Conservation (phyloP, 371 early-diverging fungal genomes). For the Mortierella sp. region DNA sequence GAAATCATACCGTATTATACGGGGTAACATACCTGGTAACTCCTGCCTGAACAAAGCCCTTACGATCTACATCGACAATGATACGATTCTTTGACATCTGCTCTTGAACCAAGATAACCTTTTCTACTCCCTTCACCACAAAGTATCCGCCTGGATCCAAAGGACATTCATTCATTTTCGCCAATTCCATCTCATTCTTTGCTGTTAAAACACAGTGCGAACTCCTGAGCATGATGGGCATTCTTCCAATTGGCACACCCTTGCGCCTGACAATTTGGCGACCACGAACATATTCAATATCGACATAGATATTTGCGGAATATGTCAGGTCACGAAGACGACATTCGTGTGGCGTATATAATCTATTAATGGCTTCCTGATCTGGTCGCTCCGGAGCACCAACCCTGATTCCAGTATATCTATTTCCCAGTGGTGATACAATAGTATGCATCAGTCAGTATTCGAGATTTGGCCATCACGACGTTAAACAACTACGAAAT, state of each 20-base stretch:
- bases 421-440: constrained; percentile 32
- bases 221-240: constrained; percentile 99
- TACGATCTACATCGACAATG: constrained; percentile 95
- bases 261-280: constrained; percentile 88
- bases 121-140: constrained; percentile 98
- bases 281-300: constrained; percentile 97
- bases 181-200: constrained; percentile 85
- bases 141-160: constrained; percentile 99
- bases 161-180: constrained; percentile 96
- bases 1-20: too few species aligned
- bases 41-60: constrained; percentile 85
- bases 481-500: not conserved
- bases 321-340: constrained; percentile 99
- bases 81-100: constrained; percentile 99
- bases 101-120: constrained; percentile 99
- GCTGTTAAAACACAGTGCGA: constrained; percentile 90
- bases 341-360: constrained; percentile 99
- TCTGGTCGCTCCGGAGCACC: constrained; percentile 88
- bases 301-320: constrained; percentile 96
- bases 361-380: constrained; percentile 78
- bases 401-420: constrained; percentile 93
- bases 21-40: constrained; percentile 74
- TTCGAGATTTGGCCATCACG: not conserved
- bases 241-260: constrained; percentile 94
- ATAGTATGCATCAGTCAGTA: not conserved